Base-by-base conservation (phyloP, 1,139 yeast species). In the Taphrina flavorubra region DNA sequence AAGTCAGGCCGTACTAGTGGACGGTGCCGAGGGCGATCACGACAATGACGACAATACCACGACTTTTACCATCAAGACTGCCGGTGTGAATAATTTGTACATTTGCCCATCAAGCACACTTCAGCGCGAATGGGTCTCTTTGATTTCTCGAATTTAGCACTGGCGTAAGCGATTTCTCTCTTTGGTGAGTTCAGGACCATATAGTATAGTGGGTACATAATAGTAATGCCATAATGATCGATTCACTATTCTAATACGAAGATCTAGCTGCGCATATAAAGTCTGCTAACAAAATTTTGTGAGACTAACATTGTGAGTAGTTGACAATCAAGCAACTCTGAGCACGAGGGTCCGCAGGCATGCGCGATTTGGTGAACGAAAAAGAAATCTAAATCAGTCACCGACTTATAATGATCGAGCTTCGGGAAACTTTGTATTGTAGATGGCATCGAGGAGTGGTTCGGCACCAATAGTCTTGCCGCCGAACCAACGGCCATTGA, bases 401-500 rank as follows among this genome's bases (percentile, higher is more conserved):
- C 16, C 37, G 34, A 53, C 40, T 25, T 56, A 56, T 20, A 56
- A 36, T 11, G 60, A 56, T 58, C 62, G 51, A 34, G 73, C 65
- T 44, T 70, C 64, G 34, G 72, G 72, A 60, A 71, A 71, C 56
- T 71, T 70, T 36, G 58, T 42, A 11, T 51, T 64, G 69, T 79
- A 79, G 13, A 75, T 78, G 73, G 77, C 74, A 60, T 79, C 81
- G 14, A 77, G 76, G 46, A 79, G 71, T 7, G 78, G 76, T 14
- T 72, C 72, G 34, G 79, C 81, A 36, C 73, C 69, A 51, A 79
- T 74, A 58, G 72, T 71, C 16, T 77, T 73, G 13, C 81, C 81
- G 16, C 79, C 81, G 71, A 79, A 79, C 69, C 72, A 79, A 13
- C 81, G 72, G 7, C 80, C 80, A 67, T 79, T 75, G 14, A 79